Evolutionary conservation across 2,329 filamentous ascomycete species (phyloP), one percentile per base, ranked within the genome.

Genomic region (Neurospora crassa): DNA sequence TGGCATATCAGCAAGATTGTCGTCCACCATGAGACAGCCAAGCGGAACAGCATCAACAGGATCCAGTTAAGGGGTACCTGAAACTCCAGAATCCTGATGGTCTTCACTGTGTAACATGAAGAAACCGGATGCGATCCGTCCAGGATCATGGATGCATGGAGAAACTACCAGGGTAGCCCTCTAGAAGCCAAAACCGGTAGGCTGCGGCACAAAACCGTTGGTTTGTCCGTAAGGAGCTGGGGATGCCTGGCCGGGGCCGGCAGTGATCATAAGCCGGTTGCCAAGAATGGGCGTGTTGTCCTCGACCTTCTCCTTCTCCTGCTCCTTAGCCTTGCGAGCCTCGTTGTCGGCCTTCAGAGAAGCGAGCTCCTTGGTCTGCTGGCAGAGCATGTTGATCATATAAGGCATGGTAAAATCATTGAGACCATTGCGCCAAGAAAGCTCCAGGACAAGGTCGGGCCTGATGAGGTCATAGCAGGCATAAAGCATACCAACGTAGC

Each of bases 401-500:
- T 97, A 99, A 20, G 96, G 96, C 96, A 99, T 99, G 68, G 94
- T 97, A 84, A 97, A 99, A 84, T 99, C 96, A 78, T 91, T 90
- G 47, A 99, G 91, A 72, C 94, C 93, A 80, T 97, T 87, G 77
- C 96, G 95, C 96, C 96, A 99, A 72, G 96, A 98, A 71, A 99
- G 88, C 84, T 99, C 96, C 81, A 99, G 89, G 72, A 99, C 91
- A 69, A 96, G 86, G 79, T 98, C 94, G 3, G 96, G 91, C 20
- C 93, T 93, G 76, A 99, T 94, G 73, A 99, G 91, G 72, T 98
- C 96, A 83, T 99, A 97, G 87, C 96, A 99, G 69, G 96, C 91
- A 80, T 99, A 99, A 68, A 99, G 88, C 94, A 99, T 99, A 79
- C 94, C 96, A n/a, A 97, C 96, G 80, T 97, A 99, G 87, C 96